Conservation (phyloP, 2,329 filamentous ascomycete species). For the Aureobasidium namibiae region DNA sequence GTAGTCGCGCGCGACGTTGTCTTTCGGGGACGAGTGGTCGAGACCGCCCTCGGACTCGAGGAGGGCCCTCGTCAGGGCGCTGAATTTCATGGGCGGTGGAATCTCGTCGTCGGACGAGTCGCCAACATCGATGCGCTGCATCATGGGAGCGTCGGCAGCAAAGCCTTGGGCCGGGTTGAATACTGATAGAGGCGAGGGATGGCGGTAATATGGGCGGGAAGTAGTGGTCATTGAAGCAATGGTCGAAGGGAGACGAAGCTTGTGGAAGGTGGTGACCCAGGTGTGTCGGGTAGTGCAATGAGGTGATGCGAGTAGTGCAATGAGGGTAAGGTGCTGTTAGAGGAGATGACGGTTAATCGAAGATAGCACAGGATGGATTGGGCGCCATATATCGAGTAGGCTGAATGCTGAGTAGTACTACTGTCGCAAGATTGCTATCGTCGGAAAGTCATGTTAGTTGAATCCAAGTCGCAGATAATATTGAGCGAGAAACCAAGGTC, state of each 20-base stretch:
- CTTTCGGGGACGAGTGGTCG: neutral
- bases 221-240: conserved; percentile 20
- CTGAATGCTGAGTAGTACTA: conserved; percentile 10
- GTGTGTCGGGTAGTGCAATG: neutral
- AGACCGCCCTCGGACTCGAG: conserved; percentile 40
- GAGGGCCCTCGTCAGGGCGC: conserved; percentile 81
- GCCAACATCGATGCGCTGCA: conserved; percentile 49
- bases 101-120: conserved; percentile 96
- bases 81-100: conserved; percentile 81
- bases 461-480: neutral
- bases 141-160: conserved; percentile 36
- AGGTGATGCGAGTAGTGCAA: neutral
- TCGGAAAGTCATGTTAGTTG: neutral
- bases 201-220: conserved; percentile 19
- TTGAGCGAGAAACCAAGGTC: neutral
- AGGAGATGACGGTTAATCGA: neutral
- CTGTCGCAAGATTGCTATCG: conserved; percentile 5
- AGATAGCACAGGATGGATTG: neutral
- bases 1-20: conserved; percentile 14
- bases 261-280: neutral
- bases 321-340: neutral
- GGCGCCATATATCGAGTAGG: neutral
- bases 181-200: conserved; percentile 38
- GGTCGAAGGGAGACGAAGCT: neutral
- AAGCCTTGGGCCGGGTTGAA: conserved; percentile 38